Evolutionary conservation across 352 stramenopile species (phyloP), one percentile per base, ranked within the genome.

Genomic region (Globisporangium spiculum): DNA sequence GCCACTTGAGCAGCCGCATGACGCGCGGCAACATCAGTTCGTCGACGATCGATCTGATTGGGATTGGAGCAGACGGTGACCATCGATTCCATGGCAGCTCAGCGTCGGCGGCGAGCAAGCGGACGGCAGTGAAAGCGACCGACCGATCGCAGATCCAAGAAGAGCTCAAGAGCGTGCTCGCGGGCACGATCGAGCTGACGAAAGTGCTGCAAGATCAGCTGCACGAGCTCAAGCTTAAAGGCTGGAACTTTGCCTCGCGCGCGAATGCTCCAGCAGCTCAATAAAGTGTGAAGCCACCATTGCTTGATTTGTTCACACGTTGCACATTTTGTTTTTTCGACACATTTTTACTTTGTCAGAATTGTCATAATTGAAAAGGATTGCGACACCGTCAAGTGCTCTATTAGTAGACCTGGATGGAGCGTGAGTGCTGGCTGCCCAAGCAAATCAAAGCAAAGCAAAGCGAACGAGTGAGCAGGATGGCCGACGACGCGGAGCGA

Each of bases 141-240:
- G 81, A 91, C 55, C 75, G 77, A 54, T 73, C 79, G 8, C 79
- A 88, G 52, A 80, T 92, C 9, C 84, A 92, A 65, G 82, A 92
- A 44, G 84, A 92, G 61, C 79, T 92, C 48, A 85, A 87, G 48
- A 75, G 72, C 41, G 78, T 92, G 30, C 68, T 92, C 27, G 78
- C 77, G 38, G 77, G 75, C 44, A 91, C 84, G 12, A 90, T 92
- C 22, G 81, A 88, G 57, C 71, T 92, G 26, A 84, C 84, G 1
- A 92, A 88, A 61, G 76, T 86, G 44, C 75, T 92, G 4, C 84
- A 92, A 63, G 81, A 91, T 52, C 84, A 92, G 65, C 76, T 92
- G 16, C 79, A 91, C 65, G 84, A 92, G 72, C 81, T 92, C 70
- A 91, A 89, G 77, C 76, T 92, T 67, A 91, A 91, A 55, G 81